These are phyloP conservation scores for Hymenoscyphus albidus DNA, from an alignment of 2,329 filamentous ascomycete species.

Conservation along the genomic window DNA sequence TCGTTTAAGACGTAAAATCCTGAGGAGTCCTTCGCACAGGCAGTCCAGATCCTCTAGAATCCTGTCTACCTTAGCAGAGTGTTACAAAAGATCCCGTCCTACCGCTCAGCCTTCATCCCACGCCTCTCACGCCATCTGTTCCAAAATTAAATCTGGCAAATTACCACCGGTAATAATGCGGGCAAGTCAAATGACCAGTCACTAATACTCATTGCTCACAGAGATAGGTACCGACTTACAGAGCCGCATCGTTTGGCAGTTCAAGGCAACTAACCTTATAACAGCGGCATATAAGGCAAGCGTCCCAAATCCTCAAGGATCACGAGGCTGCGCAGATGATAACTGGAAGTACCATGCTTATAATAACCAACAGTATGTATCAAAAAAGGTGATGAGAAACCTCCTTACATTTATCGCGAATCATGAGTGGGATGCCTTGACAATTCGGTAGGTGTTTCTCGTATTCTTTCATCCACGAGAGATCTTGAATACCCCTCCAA, in stretches of 20 bases:
- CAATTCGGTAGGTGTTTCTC: background rate
- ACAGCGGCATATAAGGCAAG: background rate
- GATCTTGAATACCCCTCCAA: background rate
- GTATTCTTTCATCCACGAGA: background rate
- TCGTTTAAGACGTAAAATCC: background rate
- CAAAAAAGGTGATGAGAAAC: background rate
- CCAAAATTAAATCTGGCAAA: slow-evolving; percentile 5
- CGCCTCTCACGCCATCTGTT: background rate
- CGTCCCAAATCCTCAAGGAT: background rate
- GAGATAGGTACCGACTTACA: background rate
- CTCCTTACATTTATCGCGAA: background rate
- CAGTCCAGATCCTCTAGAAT: slow-evolving; percentile 11
- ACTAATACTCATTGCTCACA: background rate
- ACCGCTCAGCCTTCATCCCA: background rate
- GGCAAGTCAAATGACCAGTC: slow-evolving; percentile 1
- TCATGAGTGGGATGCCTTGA: background rate
- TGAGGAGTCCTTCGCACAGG: background rate
- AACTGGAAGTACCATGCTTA: background rate
- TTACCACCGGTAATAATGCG: slow-evolving; percentile 2
- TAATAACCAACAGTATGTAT: background rate
- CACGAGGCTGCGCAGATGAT: background rate
- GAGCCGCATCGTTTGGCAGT: slow-evolving; percentile 4
- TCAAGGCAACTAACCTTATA: background rate
- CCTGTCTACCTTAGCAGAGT: background rate
- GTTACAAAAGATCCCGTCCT: background rate